Base-by-base conservation (phyloP, 2,329 filamentous ascomycete species). In the Colletotrichum kahawae region DNA sequence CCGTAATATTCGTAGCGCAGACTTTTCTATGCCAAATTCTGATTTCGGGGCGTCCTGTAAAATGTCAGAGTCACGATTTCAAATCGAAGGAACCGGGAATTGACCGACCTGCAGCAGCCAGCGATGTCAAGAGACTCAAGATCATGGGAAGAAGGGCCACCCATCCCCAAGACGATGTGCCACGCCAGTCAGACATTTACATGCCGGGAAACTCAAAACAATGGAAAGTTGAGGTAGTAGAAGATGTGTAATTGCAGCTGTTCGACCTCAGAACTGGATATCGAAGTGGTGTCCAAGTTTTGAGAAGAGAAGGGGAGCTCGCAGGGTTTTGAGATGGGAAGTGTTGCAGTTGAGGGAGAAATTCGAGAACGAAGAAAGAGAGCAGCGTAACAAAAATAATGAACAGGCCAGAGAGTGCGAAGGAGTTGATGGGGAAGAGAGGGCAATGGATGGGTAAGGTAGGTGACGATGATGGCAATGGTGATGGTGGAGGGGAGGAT, bases 261-360 rank as follows among this genome's bases (percentile, higher is more conserved):
- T 2, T 21, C 13, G 43, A 3, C 0, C 43, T 21, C 4, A 2
- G n/a, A 3, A 48, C 43, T 0, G 43, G 10, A 21, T 10, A n/a
- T 21, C 5, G n/a, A 48, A 48, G n/a, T 21, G 7, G 43, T 13
- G 43, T n/a, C 21, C 43, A 13, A 48, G 10, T 21, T 48, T 48
- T 43, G 38, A 43, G 43, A 21, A 2, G n/a, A 48, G 43, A 4
- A 13, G 43, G 43, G 43, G 3, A 48, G 18, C 10, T 48, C 21
- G n/a, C 5, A 10, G 18, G 43, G 43, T 21, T 10, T 48, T 21
- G n/a, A 0, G 43, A 48, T 21, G n/a, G 1, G 43, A 48, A 48
- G 43, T 21, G n/a, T 1, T 21, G 43, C n/a, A 48, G 10, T 21
- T 7, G 43, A 48, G 43, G 43, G 10, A 21, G 43, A 13, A 48